These are phyloP conservation scores for Boletales sp. DNA, from an alignment of 768 basidiomycete species.

Conservation along the genomic window DNA sequence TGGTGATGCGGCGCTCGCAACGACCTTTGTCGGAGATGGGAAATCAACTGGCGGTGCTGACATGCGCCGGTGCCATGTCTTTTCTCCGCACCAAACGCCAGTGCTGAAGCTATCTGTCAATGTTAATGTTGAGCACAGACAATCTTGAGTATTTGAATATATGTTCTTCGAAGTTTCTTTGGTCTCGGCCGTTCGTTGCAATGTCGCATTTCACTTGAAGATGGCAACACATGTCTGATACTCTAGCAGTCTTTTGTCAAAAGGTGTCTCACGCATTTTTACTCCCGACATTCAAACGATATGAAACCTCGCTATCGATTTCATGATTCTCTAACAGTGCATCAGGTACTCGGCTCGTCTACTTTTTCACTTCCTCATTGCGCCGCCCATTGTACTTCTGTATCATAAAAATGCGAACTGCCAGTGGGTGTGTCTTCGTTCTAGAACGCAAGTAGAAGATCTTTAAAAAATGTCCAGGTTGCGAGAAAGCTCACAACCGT, in stretches of 20 bases:
- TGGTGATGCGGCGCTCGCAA: conserved; percentile 10
- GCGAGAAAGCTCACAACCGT: not conserved
- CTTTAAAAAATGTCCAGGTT: not conserved
- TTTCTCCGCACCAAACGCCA: conserved; percentile 3
- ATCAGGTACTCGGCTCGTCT: not conserved
- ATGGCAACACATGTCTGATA: conserved; percentile 1
- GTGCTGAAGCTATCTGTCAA: not conserved
- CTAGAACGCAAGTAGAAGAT: no score
- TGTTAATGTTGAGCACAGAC: not conserved
- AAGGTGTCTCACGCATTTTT: not conserved
- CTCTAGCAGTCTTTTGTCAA: not conserved
- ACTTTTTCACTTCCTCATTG: not conserved
- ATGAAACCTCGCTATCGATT: not conserved
- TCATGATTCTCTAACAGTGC: not conserved
- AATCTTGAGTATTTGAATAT: not conserved
- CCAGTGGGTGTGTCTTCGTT: no score
- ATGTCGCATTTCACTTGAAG: no score
- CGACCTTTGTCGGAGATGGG: conserved; percentile 17
- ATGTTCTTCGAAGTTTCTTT: not conserved
- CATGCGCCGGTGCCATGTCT: conserved; percentile 1
- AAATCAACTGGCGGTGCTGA: conserved; percentile 12
- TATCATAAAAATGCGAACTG: conserved; percentile 3
- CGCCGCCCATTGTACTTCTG: not conserved
- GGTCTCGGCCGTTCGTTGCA: not conserved
- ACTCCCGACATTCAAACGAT: not conserved